Conservation (phyloP, 2,329 filamentous ascomycete species). For the Penicillium sp. region DNA sequence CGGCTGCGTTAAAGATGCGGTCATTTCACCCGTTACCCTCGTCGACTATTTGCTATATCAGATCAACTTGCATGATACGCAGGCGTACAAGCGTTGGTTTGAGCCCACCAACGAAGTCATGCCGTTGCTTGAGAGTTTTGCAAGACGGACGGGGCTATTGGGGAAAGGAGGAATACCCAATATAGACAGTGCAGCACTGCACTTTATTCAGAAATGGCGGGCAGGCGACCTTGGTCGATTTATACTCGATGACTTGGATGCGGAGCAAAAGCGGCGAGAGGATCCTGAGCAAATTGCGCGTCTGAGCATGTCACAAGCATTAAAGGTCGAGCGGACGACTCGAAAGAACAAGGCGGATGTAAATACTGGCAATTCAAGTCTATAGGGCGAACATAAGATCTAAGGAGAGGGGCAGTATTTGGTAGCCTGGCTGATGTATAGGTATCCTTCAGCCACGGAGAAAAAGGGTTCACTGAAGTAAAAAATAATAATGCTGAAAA, state of each 20-base stretch:
- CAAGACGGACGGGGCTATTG: conserved; percentile 73
- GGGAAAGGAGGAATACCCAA: conserved; percentile 71
- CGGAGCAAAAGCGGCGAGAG: conserved; percentile 57
- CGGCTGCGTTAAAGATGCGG: conserved; percentile 84
- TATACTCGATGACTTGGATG: conserved; percentile 73
- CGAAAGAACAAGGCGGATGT: conserved; percentile 30
- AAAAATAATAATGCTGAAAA: conserved; percentile 1
- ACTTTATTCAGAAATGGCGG: conserved; percentile 81
- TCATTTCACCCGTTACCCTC: conserved; percentile 74
- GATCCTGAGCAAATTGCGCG: conserved; percentile 33
- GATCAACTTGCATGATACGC: conserved; percentile 69
- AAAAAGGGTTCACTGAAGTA: conserved; percentile 5
- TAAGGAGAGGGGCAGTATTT: conserved; percentile 12
- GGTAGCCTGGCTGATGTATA: conserved; percentile 4
- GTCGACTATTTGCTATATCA: conserved; percentile 89
- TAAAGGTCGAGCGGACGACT: conserved; percentile 41
- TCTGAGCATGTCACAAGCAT: conserved; percentile 47
- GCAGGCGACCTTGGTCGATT: conserved; percentile 74
- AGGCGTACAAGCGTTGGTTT: conserved; percentile 64
- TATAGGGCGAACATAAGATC: conserved; percentile 26
- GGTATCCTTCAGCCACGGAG: conserved; percentile 11
- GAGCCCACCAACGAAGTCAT: conserved; percentile 82
- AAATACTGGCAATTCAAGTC: conserved; percentile 20
- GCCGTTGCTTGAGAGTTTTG: conserved; percentile 70
- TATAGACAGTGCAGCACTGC: conserved; percentile 71